Conservation (phyloP, 805 yeast genomes). For the Schwanniomyces sp. region DNA sequence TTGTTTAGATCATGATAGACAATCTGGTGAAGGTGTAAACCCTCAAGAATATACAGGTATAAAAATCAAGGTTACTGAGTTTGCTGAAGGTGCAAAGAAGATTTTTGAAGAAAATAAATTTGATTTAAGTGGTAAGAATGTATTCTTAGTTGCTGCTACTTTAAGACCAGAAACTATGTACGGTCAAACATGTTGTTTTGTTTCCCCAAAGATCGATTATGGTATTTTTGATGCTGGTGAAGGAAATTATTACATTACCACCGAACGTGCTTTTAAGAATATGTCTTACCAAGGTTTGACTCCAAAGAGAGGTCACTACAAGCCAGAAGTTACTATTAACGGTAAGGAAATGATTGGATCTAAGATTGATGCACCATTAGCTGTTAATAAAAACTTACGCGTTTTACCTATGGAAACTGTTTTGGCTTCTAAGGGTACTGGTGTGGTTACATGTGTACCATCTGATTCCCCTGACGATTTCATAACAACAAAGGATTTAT, state of each 20-base stretch:
- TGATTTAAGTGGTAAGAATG: conserved; percentile 54
- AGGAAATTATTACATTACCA: conserved; percentile 75
- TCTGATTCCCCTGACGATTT: conserved; percentile 98
- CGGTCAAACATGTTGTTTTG: conserved; percentile 98
- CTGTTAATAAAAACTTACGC: conserved; percentile 66
- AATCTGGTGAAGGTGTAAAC: conserved; percentile 92
- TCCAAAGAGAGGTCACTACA: conserved; percentile 79
- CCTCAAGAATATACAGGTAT: conserved; percentile 97
- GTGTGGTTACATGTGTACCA: conserved; percentile 98
- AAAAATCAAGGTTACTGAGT: conserved; percentile 72
- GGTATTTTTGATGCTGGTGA: conserved; percentile 88
- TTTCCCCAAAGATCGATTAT: conserved; percentile 89
- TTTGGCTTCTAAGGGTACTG: conserved; percentile 93
- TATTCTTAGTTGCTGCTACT: conserved; percentile 91
- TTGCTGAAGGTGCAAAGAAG: conserved; percentile 56
- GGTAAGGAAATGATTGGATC: conserved; percentile 86
- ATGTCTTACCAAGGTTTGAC: conserved; percentile 94
- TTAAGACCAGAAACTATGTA: conserved; percentile 99
- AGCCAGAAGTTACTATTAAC: conserved; percentile 54
- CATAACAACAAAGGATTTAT: conserved; percentile 80
- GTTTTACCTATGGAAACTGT: conserved; percentile 98
- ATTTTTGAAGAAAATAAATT: conserved; percentile 50
- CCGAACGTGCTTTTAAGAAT: conserved; percentile 95
- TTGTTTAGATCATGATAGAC: conserved; percentile 98
- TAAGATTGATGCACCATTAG: conserved; percentile 79